Percentiles rank a stretch among this genome's conserved stretches.
These are phyloP conservation scores for Lasiodiplodia citricola DNA, from an alignment of 2,329 filamentous ascomycete genomes.

Conservation along the genomic window DNA sequence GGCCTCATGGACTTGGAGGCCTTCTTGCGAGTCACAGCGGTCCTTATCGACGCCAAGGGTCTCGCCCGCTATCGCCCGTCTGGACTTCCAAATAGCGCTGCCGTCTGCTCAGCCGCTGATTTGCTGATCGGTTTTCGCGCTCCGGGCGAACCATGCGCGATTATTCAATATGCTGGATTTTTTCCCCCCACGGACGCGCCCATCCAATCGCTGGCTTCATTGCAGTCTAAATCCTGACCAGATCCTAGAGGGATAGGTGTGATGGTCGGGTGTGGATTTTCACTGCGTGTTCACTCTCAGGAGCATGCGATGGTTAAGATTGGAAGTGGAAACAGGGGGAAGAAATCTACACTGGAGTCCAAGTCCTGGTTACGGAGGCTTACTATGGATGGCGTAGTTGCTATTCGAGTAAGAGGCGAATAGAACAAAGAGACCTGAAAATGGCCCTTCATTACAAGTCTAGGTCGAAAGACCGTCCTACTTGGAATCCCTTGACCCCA, in stretches of 20 bases:
- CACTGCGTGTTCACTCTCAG: not conserved
- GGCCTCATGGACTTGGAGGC: not conserved
- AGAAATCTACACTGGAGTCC: not conserved
- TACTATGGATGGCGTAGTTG: not conserved
- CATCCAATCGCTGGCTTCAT: not conserved
- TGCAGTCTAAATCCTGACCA: not conserved
- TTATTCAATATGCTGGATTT: not conserved
- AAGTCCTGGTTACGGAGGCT: not conserved
- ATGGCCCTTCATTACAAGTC: not conserved
- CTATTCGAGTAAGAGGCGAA: not conserved
- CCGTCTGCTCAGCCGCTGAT: not conserved
- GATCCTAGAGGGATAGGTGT: not conserved
- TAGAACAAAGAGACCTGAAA: not conserved
- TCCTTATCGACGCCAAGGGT: too few relatives aligned
- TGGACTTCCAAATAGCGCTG: not conserved
- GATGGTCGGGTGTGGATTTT: not conserved
- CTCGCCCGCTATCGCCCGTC: not conserved
- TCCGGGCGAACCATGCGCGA: not conserved
- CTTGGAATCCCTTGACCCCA: too few relatives aligned
- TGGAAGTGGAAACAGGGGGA: not conserved
- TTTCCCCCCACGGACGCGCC: not conserved
- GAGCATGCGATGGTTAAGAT: not conserved
- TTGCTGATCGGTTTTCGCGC: not conserved
- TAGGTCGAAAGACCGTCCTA: not conserved
- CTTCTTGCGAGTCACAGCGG: too few relatives aligned